These are phyloP conservation scores for Tremella yokohamensis DNA, from an alignment of 768 basidiomycete species.

Conservation along the genomic window DNA sequence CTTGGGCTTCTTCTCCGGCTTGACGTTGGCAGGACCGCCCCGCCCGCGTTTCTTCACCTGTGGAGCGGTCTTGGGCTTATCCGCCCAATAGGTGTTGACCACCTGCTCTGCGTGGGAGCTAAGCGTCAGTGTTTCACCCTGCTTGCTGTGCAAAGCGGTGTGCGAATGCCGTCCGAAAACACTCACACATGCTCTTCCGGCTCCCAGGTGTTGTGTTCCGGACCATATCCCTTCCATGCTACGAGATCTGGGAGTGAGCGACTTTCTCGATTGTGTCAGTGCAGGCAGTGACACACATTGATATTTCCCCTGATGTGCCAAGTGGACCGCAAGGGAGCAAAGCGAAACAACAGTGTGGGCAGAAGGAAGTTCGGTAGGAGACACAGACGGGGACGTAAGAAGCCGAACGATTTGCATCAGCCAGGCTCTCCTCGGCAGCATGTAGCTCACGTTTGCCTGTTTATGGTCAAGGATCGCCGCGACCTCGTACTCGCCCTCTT, in stretches of 20 bases:
- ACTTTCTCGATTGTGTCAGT: neutral
- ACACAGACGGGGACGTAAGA: neutral
- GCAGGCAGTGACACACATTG: slow-evolving; percentile 15
- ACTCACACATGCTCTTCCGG: slow-evolving; percentile 45
- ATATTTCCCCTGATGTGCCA: slow-evolving; percentile 22
- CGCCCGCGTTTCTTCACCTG: slow-evolving; percentile 12
- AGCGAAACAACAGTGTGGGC: neutral
- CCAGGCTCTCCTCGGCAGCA: neutral
- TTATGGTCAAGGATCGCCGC: slow-evolving; percentile 7
- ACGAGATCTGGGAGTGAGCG: slow-evolving; percentile 37
- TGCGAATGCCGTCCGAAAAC: too few relatives aligned
- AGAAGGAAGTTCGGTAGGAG: neutral
- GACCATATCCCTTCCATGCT: slow-evolving; percentile 48
- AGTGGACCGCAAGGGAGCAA: neutral
- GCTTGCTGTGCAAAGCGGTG: too few relatives aligned
- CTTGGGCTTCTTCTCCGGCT: slow-evolving; percentile 13
- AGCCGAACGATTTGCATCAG: neutral
- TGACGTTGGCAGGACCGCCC: slow-evolving; percentile 6
- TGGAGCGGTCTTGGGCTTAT: slow-evolving; percentile 26
- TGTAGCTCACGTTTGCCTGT: neutral
- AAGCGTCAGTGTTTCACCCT: neutral
- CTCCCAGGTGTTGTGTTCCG: slow-evolving; percentile 48
- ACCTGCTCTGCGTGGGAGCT: slow-evolving; percentile 34
- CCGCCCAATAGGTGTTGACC: slow-evolving; percentile 40
- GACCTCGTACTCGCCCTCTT: slow-evolving; percentile 11